Conservation (phyloP, 2,329 filamentous ascomycete species). For the Stromatinia cepivora region DNA sequence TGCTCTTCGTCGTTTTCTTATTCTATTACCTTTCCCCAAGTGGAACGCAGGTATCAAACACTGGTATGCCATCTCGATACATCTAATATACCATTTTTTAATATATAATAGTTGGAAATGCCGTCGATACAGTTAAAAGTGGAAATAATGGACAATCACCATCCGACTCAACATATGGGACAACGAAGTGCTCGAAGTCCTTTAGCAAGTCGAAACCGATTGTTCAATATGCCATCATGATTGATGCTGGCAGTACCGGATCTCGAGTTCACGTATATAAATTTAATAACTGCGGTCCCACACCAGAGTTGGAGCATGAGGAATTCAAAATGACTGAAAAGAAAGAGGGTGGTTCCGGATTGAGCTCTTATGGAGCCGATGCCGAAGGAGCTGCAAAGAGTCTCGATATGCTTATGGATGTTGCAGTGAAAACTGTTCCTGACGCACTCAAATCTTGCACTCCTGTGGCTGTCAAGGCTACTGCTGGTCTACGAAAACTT, state of each 20-base stretch:
- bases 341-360: constrained; percentile 67
- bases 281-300: constrained; percentile 97
- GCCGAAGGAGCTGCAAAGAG: constrained; percentile 86
- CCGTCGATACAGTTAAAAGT: constrained; percentile 26
- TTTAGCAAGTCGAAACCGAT: constrained; percentile 87
- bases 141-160: constrained; percentile 52
- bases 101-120: constrained; percentile 28
- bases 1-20: constrained; percentile 59
- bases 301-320: constrained; percentile 92
- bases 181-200: constrained; percentile 77
- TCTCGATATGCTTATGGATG: constrained; percentile 82
- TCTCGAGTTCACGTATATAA: constrained; percentile 98
- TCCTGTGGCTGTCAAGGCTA: constrained; percentile 96
- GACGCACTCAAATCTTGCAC: constrained; percentile 89
- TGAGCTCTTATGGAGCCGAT: constrained; percentile 86
- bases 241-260: constrained; percentile 96
- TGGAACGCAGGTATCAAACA: constrained; percentile 44
- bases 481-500: constrained; percentile 86
- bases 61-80: constrained; percentile 28
- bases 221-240: constrained; percentile 97
- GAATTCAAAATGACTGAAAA: constrained; percentile 92
- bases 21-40: constrained; percentile 65
- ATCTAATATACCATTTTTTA: constrained; percentile 4
- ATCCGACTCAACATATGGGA: constrained; percentile 62
- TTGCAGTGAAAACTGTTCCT: constrained; percentile 81